phyloP scores from a whole-genome alignment of 1,284 basidiomycete genomes.

The Cerioporus squamosus region DNA sequence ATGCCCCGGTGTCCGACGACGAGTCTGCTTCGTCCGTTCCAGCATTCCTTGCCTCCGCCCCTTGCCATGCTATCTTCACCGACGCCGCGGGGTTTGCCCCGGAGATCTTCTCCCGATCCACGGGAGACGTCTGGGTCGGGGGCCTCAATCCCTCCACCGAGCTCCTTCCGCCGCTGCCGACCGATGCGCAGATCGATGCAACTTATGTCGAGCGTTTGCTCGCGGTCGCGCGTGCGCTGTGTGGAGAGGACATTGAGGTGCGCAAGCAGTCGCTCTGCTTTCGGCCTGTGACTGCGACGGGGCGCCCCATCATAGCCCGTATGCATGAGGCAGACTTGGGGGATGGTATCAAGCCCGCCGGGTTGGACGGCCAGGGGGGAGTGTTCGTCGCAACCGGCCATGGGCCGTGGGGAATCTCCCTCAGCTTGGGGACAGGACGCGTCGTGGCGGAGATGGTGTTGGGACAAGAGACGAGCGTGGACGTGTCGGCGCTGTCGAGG shows the following conservation, averaged over 20 bases:
- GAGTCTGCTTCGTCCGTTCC: conserved; percentile 1
- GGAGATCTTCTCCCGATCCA: conserved; percentile 40
- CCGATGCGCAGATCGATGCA: conserved; percentile 21
- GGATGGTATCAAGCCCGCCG: conserved; percentile 26
- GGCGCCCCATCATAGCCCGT: conserved; percentile 36
- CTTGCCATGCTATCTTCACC: conserved; percentile 40
- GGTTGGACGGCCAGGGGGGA: conserved; percentile 21
- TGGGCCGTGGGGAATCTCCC: conserved; percentile 43
- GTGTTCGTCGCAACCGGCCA: conserved; percentile 41
- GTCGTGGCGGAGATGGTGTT: conserved; percentile 40
- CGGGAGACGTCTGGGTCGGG: conserved; percentile 41
- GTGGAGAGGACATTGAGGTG: conserved; percentile 32
- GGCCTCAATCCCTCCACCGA: conserved; percentile 38
- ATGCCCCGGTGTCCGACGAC: background rate
- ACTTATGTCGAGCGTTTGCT: conserved; percentile 28
- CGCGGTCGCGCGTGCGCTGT: conserved; percentile 28
- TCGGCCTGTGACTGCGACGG: conserved; percentile 37
- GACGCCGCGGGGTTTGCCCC: conserved; percentile 38
- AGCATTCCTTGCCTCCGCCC: conserved; percentile 4
- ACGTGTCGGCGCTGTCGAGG: conserved; percentile 32
- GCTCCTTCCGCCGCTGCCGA: conserved; percentile 35
- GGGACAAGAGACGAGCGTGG: conserved; percentile 35
- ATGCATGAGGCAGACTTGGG: conserved; percentile 33
- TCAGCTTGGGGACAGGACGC: conserved; percentile 40
- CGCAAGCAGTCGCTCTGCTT: conserved; percentile 37